phyloP scores from a whole-genome alignment of 1,139 yeast species.

The Suhomyces bribrorum region DNA sequence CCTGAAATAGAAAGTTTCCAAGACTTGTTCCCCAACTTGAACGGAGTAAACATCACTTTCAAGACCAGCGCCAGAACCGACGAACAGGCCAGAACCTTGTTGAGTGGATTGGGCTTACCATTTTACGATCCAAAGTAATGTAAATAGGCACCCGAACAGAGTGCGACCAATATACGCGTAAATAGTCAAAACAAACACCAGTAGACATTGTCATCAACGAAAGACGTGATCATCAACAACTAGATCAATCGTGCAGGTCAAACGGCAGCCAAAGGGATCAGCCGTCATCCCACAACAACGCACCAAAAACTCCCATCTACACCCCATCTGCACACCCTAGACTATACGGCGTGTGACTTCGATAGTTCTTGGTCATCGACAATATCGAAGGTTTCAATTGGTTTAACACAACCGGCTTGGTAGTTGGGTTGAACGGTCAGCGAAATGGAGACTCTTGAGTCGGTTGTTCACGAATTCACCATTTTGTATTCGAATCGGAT shows the following conservation, averaged over 20 bases:
- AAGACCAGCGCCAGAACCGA: conserved; percentile 91
- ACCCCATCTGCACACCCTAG: no score
- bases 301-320: no score
- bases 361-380: no score
- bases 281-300: no score
- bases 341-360: no score
- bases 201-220: background rate
- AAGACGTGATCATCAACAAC: no score
- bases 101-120: conserved; percentile 84
- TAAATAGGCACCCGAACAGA: conserved; percentile 3
- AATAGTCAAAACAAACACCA: background rate
- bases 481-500: conserved; percentile 49
- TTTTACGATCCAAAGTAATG: conserved; percentile 38
- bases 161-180: background rate
- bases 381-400: no score
- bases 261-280: no score
- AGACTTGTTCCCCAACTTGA: conserved; percentile 85
- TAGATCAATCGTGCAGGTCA: no score
- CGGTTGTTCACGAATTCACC: conserved; percentile 39
- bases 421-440: background rate
- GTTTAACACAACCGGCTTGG: no score
- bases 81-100: conserved; percentile 82
- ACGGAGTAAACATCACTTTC: conserved; percentile 83
- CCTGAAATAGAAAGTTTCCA: conserved; percentile 93
- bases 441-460: conserved; percentile 14